Conservation (phyloP, 805 yeast genomes). For the Candida sanyiensis region DNA sequence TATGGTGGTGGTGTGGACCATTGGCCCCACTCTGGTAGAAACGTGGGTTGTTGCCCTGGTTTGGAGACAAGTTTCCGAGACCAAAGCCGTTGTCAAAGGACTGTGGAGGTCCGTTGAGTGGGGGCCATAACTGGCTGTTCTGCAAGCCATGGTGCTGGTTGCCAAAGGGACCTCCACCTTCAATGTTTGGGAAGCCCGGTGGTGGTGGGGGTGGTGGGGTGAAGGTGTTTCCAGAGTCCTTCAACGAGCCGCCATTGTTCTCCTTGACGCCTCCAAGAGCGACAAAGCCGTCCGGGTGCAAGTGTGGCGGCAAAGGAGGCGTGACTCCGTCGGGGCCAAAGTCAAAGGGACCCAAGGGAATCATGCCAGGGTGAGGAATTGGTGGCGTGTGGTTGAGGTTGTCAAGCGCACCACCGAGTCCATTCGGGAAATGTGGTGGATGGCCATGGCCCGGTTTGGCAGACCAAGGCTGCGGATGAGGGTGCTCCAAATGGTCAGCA, state of each 20-base stretch:
- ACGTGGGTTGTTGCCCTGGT: conserved; percentile 14
- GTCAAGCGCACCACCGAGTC: conserved; percentile 15
- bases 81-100: conserved; percentile 13
- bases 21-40: conserved; percentile 15
- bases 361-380: conserved; percentile 24
- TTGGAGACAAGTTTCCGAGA: conserved; percentile 10
- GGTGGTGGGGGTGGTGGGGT: conserved; percentile 13
- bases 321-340: conserved; percentile 23
- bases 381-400: conserved; percentile 21
- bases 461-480: conserved; percentile 23
- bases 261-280: conserved; percentile 12
- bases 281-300: conserved; percentile 12
- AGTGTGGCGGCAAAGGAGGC: conserved; percentile 16
- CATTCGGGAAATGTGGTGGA: conserved; percentile 14
- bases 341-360: conserved; percentile 24
- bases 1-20: conserved; percentile 11
- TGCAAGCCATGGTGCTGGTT: conserved; percentile 17
- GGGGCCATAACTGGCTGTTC: conserved; percentile 24
- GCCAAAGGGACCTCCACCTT: conserved; percentile 6
- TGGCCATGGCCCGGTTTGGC: conserved; percentile 19
- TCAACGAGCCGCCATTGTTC: conserved; percentile 12
- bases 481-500: conserved; percentile 15
- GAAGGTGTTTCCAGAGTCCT: conserved; percentile 9
- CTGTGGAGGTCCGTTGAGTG: conserved; percentile 19
- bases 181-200: conserved; percentile 5